phyloP scores from a whole-genome alignment of 2,329 filamentous ascomycete genomes.

The Ophiocordyceps camponoti-leonardi region DNA sequence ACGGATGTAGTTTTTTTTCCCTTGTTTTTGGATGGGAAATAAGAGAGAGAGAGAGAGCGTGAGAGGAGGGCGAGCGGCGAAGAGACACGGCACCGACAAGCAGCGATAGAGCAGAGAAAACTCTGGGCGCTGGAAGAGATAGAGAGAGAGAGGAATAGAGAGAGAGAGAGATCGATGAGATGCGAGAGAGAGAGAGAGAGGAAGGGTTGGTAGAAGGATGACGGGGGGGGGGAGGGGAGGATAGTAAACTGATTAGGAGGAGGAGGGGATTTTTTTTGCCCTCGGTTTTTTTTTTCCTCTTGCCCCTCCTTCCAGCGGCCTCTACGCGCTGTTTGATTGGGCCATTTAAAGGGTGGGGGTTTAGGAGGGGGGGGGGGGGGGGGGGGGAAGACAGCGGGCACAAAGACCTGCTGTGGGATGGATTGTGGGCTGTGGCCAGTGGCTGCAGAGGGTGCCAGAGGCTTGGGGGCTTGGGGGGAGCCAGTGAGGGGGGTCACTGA shows the following conservation, averaged over 20 bases:
- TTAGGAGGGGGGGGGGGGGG: no score
- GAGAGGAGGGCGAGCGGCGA: conserved; percentile 8
- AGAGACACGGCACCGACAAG: conserved; percentile 4
- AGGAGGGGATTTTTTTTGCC: conserved; percentile 16
- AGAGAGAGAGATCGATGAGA: conserved; percentile 1
- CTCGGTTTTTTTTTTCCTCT: neutral
- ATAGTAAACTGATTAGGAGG: conserved; percentile 12
- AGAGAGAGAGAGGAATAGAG: conserved; percentile 1
- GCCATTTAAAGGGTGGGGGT: neutral
- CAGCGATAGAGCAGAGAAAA: conserved; percentile 8
- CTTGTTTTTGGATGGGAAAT: neutral
- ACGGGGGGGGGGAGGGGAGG: conserved; percentile 8
- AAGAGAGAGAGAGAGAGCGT: conserved; percentile 9
- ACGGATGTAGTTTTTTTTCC: conserved; percentile 14
- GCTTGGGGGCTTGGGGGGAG: no score
- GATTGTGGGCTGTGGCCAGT: neutral
- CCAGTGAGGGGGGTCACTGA: no score
- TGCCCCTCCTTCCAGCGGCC: neutral
- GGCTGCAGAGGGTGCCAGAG: no score
- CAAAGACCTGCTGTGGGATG: neutral
- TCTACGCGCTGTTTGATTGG: conserved; percentile 16
- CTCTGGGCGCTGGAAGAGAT: conserved; percentile 4
- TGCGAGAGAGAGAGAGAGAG: conserved; percentile 4
- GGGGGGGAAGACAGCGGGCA: neutral
- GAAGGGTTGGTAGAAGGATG: neutral